A percentile compares a stretch with the other conserved stretches of the same genome.
These are phyloP conservation scores for Tillandsia leiboldiana DNA, from an alignment of 176 grass and related monocot species.

Conservation along the genomic window DNA sequence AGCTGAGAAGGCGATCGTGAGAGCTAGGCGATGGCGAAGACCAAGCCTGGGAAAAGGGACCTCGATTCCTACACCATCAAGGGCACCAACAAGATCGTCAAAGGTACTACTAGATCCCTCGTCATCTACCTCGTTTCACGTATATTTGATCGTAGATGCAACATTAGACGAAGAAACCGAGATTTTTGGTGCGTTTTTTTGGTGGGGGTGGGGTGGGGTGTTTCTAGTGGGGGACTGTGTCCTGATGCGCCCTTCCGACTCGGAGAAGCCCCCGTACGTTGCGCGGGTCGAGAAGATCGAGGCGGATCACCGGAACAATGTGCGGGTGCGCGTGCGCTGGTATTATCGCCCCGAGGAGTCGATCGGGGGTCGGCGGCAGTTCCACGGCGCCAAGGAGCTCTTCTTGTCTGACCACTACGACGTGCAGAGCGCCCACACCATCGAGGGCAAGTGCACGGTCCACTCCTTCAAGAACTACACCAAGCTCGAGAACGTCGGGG, in stretches of 20 bases:
- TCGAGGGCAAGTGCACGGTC: slow-evolving; percentile 71
- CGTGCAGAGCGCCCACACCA: slow-evolving; percentile 74
- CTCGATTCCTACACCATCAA: slow-evolving; percentile 77
- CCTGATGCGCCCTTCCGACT: slow-evolving; percentile 66
- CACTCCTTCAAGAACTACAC: slow-evolving; percentile 90
- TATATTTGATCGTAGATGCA: too few relatives aligned
- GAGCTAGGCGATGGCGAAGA: slow-evolving; percentile 53
- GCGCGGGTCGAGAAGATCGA: slow-evolving; percentile 70
- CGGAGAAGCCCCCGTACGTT: slow-evolving; percentile 71
- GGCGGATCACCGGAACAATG: slow-evolving; percentile 61
- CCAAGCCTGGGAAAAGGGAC: slow-evolving; percentile 70
- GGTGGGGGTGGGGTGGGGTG: neutral
- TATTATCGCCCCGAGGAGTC: slow-evolving; percentile 91
- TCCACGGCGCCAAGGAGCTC: slow-evolving; percentile 81
- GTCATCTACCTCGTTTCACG: too few relatives aligned
- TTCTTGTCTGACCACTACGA: slow-evolving; percentile 84
- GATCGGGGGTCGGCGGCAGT: slow-evolving; percentile 60
- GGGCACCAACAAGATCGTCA: slow-evolving; percentile 74
- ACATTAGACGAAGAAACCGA: too few relatives aligned
- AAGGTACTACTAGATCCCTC: slow-evolving; percentile 35
- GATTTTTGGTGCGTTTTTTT: too few relatives aligned
- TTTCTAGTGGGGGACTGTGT: slow-evolving; percentile 66
- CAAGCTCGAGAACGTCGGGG: slow-evolving; percentile 75
- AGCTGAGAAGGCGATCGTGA: too few relatives aligned
- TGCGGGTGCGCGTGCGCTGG: slow-evolving; percentile 57